phyloP scores from a whole-genome alignment of 2,329 filamentous ascomycete species.

The Cladosporium sp. region DNA sequence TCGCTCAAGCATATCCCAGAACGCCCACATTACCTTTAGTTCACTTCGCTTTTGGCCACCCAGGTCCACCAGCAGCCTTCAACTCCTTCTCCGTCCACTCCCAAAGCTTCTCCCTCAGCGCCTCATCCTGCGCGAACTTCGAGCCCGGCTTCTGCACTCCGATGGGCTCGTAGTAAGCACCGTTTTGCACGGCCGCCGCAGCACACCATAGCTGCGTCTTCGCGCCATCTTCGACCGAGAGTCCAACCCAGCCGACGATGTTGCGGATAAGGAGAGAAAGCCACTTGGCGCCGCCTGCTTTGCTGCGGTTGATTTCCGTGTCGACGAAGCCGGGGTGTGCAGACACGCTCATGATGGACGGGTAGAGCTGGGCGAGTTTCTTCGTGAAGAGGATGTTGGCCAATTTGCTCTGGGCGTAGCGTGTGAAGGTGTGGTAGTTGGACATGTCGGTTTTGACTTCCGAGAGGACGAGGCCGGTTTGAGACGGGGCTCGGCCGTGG shows the following conservation, averaged over 20 bases:
- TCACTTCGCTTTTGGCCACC: conserved; percentile 7
- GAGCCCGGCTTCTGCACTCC: conserved; percentile 25
- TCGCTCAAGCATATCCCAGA: neutral
- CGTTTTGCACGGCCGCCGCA: conserved; percentile 35
- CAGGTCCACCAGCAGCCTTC: conserved; percentile 15
- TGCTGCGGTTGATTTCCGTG: conserved; percentile 37
- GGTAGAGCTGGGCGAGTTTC: conserved; percentile 42
- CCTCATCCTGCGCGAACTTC: conserved; percentile 22
- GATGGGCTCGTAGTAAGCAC: conserved; percentile 43
- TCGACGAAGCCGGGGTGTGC: conserved; percentile 49
- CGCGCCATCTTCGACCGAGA: conserved; percentile 30
- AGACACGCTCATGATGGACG: conserved; percentile 40
- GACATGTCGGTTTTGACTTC: conserved; percentile 39
- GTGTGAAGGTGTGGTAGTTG: conserved; percentile 28
- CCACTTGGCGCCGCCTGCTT: conserved; percentile 17
- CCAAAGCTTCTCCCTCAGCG: conserved; percentile 34
- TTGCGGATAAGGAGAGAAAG: conserved; percentile 26
- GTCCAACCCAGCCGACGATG: conserved; percentile 9
- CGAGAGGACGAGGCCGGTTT: conserved; percentile 25
- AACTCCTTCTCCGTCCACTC: conserved; percentile 33
- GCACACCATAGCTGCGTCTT: conserved; percentile 43
- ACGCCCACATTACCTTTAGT: neutral
- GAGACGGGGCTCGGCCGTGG: conserved; percentile 10
- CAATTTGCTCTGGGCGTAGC: conserved; percentile 49
- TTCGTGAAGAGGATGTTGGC: conserved; percentile 47